phyloP scores from a whole-genome alignment of 2,329 filamentous ascomycete genomes.

The Talaromyces albobiverticillius region DNA sequence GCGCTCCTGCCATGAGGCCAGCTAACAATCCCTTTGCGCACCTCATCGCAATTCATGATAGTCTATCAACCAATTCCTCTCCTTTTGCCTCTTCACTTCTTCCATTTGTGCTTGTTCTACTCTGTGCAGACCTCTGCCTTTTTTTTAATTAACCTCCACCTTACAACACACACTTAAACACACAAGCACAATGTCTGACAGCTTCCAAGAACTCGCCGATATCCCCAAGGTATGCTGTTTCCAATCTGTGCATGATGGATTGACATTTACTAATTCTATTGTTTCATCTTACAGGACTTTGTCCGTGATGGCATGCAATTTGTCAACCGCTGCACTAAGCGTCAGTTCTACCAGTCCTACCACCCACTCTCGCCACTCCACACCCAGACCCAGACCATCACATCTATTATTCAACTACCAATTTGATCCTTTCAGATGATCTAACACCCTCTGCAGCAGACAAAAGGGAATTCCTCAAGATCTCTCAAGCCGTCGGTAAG shows the following conservation, averaged over 20 bases:
- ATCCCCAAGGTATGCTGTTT: conserved; percentile 37
- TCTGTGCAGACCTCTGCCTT: background rate
- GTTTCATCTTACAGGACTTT: conserved; percentile 41
- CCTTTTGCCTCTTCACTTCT: background rate
- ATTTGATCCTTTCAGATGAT: background rate
- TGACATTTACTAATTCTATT: background rate
- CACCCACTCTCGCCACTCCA: too few relatives aligned
- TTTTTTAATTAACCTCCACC: background rate
- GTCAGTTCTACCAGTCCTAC: conserved; percentile 30
- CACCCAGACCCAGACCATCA: background rate
- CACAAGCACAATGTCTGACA: conserved; percentile 51
- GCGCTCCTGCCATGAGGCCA: conserved; percentile 16
- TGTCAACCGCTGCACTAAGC: conserved; percentile 49
- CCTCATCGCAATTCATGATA: background rate
- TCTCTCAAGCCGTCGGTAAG: conserved; percentile 46
- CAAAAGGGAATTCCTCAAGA: conserved; percentile 60
- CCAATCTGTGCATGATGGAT: background rate
- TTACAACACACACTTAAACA: background rate
- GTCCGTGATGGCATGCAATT: conserved; percentile 50
- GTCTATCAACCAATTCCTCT: background rate
- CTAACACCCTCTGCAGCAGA: conserved; percentile 45
- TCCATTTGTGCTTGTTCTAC: background rate
- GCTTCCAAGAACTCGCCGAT: conserved; percentile 60
- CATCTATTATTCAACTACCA: background rate
- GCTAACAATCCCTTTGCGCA: conserved; percentile 11